Evolutionary conservation across 2,329 filamentous ascomycete genomes (phyloP), one percentile per base, ranked within the genome.

Genomic region (Purpureocillium takamizusanense): DNA sequence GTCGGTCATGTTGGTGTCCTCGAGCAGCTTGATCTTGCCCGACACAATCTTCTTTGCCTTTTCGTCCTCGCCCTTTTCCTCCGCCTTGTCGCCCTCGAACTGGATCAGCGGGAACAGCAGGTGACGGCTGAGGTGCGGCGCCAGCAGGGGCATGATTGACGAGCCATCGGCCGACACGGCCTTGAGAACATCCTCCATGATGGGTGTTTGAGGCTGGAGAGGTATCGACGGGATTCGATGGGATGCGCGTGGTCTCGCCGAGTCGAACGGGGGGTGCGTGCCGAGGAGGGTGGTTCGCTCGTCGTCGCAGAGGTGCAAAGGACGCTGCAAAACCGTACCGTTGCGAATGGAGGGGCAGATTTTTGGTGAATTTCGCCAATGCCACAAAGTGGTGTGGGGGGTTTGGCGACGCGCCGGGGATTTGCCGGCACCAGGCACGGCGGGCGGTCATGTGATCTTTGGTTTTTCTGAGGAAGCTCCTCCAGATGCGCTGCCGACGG

Each of bases 1-100:
- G 66, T 98, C 92, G 55, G 84, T 92, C 92, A 98, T 98, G 74
- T 97, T 95, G 56, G 92, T 97, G 63, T 88, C 82, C 70, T 94
- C 90, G 51, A 98, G 79, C 42, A 98, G 80, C 67, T 90, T 83
- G 63, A 90, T 95, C 66, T 95, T 95, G 53, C 88, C 81, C 59
- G 84, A 78, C 46, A 83, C 82, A 53, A 94, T 81, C 61, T 89
- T 81, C 54, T 72, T 72, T 40, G 76, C 66, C 63, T 74, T 66
- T 30, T 59, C 65, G 45, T 69, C 67, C 43, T 76, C 70, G 54
- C 74, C 76, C 51, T 79, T 76, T 56, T 88, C 84, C 61, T 88
- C 81, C 49, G 94, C 83, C 62, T 86, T 81, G 58, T 83, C 81
- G 56, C 81, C 81, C 55, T 84, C 76, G 66, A 95, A 95, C 69